Conservation (phyloP, 805 yeast species). For the Ogataea chonburiensis region DNA sequence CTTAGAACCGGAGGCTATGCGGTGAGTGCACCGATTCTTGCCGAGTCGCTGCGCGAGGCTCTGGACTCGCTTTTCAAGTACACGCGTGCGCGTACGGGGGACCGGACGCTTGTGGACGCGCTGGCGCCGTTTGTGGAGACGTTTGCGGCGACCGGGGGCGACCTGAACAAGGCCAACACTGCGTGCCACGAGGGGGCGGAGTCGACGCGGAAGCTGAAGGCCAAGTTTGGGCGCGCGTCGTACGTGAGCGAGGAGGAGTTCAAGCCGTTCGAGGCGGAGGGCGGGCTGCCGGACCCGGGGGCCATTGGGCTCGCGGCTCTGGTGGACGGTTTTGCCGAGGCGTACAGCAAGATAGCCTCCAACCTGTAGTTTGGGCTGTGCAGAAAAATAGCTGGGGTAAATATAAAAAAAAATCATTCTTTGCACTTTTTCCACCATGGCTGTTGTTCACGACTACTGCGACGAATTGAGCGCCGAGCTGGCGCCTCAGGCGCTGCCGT, state of each 20-base stretch:
- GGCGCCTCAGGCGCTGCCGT: slow-evolving; percentile 29
- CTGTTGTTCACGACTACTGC: slow-evolving; percentile 11
- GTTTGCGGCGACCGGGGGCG: slow-evolving; percentile 45
- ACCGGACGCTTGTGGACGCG: slow-evolving; percentile 86
- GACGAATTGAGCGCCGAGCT: slow-evolving; percentile 5
- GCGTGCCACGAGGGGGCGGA: slow-evolving; percentile 80
- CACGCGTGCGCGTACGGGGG: slow-evolving; percentile 87
- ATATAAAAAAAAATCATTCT: too few relatives aligned
- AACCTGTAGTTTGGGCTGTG: slow-evolving; percentile 16
- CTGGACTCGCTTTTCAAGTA: slow-evolving; percentile 74
- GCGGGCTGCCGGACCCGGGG: slow-evolving; percentile 93
- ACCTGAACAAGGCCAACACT: slow-evolving; percentile 56
- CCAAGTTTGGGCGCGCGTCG: slow-evolving; percentile 91
- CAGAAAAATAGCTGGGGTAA: too few relatives aligned
- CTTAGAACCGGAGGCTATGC: slow-evolving; percentile 25
- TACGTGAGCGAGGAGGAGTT: slow-evolving; percentile 70
- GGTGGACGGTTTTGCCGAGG: slow-evolving; percentile 32
- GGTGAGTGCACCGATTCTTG: slow-evolving; percentile 38
- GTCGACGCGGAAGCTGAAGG: slow-evolving; percentile 68
- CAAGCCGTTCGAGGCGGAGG: slow-evolving; percentile 47
- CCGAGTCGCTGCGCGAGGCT: slow-evolving; percentile 56
- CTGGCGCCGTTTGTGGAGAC: slow-evolving; percentile 80
- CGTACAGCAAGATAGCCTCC: slow-evolving; percentile 22
- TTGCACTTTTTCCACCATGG: too few relatives aligned
- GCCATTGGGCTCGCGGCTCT: slow-evolving; percentile 72